Evolutionary conservation across 495 filamentous ascomycete species (phyloP).

Genomic region (Lepraria neglecta): DNA sequence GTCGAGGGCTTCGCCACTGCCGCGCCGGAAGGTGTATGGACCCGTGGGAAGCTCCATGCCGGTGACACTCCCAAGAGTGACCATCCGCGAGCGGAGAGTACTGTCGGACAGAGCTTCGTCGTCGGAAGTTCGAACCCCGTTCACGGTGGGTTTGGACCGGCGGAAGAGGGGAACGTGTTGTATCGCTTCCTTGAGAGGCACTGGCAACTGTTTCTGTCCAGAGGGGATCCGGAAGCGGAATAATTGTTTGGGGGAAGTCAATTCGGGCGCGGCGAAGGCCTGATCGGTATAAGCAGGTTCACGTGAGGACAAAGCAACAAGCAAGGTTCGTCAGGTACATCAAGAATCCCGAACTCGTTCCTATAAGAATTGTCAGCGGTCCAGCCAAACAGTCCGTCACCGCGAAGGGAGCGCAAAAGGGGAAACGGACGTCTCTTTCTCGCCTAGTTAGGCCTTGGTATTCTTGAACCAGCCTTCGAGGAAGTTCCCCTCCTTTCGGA

Average conservation of each 20-base stretch:
- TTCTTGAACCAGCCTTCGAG: constrained; percentile 6
- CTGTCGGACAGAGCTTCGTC: constrained; percentile 18
- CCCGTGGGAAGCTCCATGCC: constrained; percentile 12
- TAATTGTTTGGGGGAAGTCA: background rate
- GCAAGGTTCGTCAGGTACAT: too few species aligned
- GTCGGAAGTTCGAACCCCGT: constrained; percentile 9
- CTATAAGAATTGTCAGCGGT: background rate
- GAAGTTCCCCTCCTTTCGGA: background rate
- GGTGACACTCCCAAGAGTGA: constrained; percentile 11
- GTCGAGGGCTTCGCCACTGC: constrained; percentile 11
- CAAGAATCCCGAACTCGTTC: background rate
- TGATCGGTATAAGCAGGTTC: background rate
- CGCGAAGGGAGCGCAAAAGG: background rate
- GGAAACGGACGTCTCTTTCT: constrained; percentile 11
- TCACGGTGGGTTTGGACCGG: constrained; percentile 12
- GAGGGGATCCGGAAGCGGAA: background rate
- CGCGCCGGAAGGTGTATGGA: constrained; percentile 12
- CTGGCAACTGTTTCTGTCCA: background rate
- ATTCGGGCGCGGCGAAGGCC: background rate
- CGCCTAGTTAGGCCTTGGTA: constrained; percentile 15
- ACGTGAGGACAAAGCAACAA: background rate
- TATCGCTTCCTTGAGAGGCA: constrained; percentile 20
- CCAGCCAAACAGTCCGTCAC: background rate
- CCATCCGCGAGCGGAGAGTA: constrained; percentile 15
- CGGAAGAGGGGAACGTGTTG: constrained; percentile 12